Percentiles rank a stretch among this genome's conserved stretches.
Evolutionary conservation across 2,329 filamentous ascomycete genomes (phyloP).

Genomic region (Dactylella cylindrospora): DNA sequence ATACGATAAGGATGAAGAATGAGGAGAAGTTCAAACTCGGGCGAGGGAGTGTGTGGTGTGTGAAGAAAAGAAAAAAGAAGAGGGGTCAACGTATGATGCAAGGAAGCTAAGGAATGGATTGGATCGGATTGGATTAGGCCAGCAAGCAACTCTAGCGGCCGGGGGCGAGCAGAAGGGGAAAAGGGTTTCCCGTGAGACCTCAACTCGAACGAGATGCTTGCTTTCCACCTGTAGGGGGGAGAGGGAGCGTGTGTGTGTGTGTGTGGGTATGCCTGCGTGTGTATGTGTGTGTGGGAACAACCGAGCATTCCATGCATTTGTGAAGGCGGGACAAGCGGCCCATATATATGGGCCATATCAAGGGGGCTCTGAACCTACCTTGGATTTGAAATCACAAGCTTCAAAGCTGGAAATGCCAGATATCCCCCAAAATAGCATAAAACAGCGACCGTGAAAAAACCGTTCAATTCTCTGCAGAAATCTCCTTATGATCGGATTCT

Average conservation of each 20-base stretch:
- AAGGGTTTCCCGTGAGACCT: constrained; percentile 32
- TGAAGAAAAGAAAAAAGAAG: constrained; percentile 32
- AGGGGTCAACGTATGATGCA: constrained; percentile 38
- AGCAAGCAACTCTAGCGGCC: too few species aligned
- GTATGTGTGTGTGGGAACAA: too few species aligned
- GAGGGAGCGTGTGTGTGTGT: too few species aligned
- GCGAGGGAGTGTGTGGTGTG: neutral
- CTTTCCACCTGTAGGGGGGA: constrained; percentile 19
- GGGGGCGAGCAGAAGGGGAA: constrained; percentile 1
- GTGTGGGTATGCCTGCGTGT: constrained; percentile 17
- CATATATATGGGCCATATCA: constrained; percentile 15
- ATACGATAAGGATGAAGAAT: constrained; percentile 15
- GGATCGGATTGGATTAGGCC: constrained; percentile 26
- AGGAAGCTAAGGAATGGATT: constrained; percentile 34
- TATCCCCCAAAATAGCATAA: constrained; percentile 28
- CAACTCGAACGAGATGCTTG: constrained; percentile 27
- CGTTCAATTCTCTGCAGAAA: too few species aligned
- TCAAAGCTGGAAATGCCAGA: constrained; percentile 33
- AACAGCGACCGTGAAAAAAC: constrained; percentile 29
- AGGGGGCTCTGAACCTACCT: constrained; percentile 20
- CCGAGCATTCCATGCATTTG: constrained; percentile 28
- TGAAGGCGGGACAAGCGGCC: neutral
- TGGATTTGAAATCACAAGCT: constrained; percentile 20
- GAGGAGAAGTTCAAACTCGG: constrained; percentile 19
- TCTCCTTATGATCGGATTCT: constrained; percentile 19